These are phyloP conservation scores for Discostella pseudostelligera DNA, from an alignment of 108 stramenopile species.

Conservation along the genomic window DNA sequence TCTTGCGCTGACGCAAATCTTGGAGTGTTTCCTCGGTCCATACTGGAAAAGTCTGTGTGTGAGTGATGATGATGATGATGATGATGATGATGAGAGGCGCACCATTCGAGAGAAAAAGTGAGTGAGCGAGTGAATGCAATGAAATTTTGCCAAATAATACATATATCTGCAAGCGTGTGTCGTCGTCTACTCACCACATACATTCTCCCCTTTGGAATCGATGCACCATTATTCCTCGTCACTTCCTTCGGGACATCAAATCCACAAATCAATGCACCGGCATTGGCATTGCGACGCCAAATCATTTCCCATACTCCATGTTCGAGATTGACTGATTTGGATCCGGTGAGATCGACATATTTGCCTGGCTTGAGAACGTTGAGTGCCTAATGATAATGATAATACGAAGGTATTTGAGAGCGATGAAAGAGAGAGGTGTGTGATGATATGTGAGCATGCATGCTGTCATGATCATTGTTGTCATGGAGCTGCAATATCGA, in stretches of 20 bases:
- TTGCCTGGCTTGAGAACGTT: slow-evolving; percentile 41
- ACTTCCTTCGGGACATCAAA: slow-evolving; percentile 57
- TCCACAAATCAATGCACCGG: slow-evolving; percentile 59
- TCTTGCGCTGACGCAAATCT: slow-evolving; percentile 43
- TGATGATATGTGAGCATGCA: neutral
- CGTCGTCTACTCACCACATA: slow-evolving; percentile 34
- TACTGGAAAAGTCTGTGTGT: slow-evolving; percentile 52
- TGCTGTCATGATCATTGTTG: too few species aligned
- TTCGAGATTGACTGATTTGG: slow-evolving; percentile 29
- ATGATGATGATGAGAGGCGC: too few species aligned
- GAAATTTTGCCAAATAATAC: too few species aligned
- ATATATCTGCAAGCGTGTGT: too few species aligned
- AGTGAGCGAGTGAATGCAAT: too few species aligned
- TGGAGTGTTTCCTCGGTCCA: slow-evolving; percentile 55
- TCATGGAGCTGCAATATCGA: too few species aligned
- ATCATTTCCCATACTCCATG: slow-evolving; percentile 68
- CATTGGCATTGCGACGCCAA: slow-evolving; percentile 53
- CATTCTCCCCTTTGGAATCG: slow-evolving; percentile 51
- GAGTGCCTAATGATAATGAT: slow-evolving; percentile 3
- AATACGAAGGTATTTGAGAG: neutral
- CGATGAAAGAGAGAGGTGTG: neutral
- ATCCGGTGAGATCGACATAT: slow-evolving; percentile 48
- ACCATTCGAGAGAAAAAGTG: too few species aligned
- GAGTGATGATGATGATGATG: too few species aligned
- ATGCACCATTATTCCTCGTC: slow-evolving; percentile 53